These are phyloP conservation scores for Glomus cerebriforme DNA, from an alignment of 192 early-diverging fungal species.

Conservation along the genomic window DNA sequence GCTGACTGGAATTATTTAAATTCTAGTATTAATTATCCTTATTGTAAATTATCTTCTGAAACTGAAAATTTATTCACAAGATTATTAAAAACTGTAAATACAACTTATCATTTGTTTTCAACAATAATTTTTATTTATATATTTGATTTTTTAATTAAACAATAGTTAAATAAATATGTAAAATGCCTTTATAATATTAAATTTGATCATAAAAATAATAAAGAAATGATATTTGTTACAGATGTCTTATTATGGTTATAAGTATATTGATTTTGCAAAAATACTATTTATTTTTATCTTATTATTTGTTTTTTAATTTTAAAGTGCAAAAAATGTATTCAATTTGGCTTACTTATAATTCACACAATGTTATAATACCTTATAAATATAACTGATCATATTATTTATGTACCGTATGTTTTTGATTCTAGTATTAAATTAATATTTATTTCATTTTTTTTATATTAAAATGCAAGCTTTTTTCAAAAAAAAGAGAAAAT, in stretches of 20 bases:
- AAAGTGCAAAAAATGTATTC: conserved; percentile 14
- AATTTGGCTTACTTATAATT: conserved; percentile 8
- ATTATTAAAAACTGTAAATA: conserved; percentile 27
- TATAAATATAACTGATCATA: neutral
- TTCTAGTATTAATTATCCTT: conserved; percentile 12
- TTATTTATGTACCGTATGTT: conserved; percentile 6
- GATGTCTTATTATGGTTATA: conserved; percentile 7
- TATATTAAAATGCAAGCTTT: neutral
- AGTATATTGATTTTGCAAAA: neutral
- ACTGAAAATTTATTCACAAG: neutral
- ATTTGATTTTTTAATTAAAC: neutral
- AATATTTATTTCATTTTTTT: neutral
- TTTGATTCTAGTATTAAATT: neutral
- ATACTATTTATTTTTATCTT: neutral
- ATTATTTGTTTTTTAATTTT: neutral
- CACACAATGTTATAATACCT: conserved; percentile 22
- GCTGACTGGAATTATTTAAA: conserved; percentile 24
- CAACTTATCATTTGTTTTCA: no score
- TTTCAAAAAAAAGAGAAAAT: neutral
- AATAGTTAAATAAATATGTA: neutral
- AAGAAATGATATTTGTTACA: neutral
- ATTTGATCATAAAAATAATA: neutral
- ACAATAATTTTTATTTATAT: no score
- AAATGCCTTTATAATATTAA: neutral
- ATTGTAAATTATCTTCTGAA: conserved; percentile 17